Evolutionary conservation across 1,139 yeast species (phyloP).

Genomic region (Meyerozyma athensensis): DNA sequence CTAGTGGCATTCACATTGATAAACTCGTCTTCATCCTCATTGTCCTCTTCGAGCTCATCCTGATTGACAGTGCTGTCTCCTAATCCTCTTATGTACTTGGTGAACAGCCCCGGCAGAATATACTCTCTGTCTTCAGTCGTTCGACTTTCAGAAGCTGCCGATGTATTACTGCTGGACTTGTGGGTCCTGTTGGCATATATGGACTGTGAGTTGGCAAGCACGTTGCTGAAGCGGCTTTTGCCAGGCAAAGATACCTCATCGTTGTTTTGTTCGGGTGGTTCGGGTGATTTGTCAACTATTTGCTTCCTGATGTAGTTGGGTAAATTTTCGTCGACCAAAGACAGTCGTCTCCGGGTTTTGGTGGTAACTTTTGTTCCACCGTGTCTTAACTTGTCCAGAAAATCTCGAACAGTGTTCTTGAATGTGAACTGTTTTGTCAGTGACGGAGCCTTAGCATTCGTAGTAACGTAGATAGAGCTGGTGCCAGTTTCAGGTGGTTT

Average conservation of each 20-base stretch:
- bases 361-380: conserved; percentile 2
- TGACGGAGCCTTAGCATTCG: conserved; percentile 21
- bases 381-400: conserved; percentile 13
- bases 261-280: background rate
- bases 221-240: conserved; percentile 25
- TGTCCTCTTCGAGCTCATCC: conserved; percentile 16
- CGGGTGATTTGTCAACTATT: conserved; percentile 11
- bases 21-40: conserved; percentile 21
- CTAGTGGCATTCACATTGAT: conserved; percentile 21
- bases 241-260: conserved; percentile 5
- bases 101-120: conserved; percentile 40
- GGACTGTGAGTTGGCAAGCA: conserved; percentile 36
- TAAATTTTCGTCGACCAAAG: conserved; percentile 36
- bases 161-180: conserved; percentile 10
- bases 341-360: conserved; percentile 20
- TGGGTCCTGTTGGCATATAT: conserved; percentile 25
- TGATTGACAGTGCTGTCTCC: conserved; percentile 20
- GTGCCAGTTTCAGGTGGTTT: conserved; percentile 31
- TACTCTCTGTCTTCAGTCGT: conserved; percentile 29
- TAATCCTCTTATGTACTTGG: conserved; percentile 18
- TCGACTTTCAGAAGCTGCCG: conserved; percentile 11
- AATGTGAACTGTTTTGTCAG: background rate
- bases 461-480: conserved; percentile 31
- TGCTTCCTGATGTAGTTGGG: conserved; percentile 37
- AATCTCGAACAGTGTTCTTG: conserved; percentile 9